Evolutionary conservation across 345 rosid genomes (phyloP), one percentile per base, ranked within the genome.

Genomic region (Gossypium mustelinum): DNA sequence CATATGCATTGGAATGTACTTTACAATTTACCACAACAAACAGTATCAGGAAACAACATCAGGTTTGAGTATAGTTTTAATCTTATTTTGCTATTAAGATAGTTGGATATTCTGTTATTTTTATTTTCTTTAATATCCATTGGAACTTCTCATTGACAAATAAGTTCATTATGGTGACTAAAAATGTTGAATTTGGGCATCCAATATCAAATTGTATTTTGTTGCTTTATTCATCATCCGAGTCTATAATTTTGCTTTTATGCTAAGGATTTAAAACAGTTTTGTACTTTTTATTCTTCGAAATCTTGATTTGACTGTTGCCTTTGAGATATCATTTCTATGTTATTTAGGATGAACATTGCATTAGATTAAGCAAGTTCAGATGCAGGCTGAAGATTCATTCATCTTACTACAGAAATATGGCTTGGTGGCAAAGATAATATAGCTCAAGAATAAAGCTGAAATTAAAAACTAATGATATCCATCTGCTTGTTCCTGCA

Each of bases 21-120:
- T 79, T 79, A 75, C 54, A 81, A 85, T 77, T 75, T 78, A 43
- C 92, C 82, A 44, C 86, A 80, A 54, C 82, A 77, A 10, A 89
- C 74, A 73, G 70, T 74, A 56, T 72, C 81, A 63, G 84, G 73
- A 68, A 67, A 70, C 66, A 77, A 74, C 73, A 75, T 79, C 61
- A 87, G 92, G 98, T 92, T 77, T 52, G 48, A 66, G 45, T 50
- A 72, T 44, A 24, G 44, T 60, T 11, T 57, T 71, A 43, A 70
- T 67, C 59, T 72, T 47, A 63, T 69, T 43, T 22, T 58, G 27
- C 14, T 69, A 64, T 70, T 79, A 14, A 7, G 16, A 27, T 47
- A 24, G 5, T 34, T 27, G 4, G 13, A 7, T 12, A 0, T 48
- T 4, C 41, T 14, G 59, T 34, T 34, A 34, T 34, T 34, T 34